Evolutionary conservation across 169 alveolate genomes (phyloP).

Genomic region (Plasmodium fragile): DNA sequence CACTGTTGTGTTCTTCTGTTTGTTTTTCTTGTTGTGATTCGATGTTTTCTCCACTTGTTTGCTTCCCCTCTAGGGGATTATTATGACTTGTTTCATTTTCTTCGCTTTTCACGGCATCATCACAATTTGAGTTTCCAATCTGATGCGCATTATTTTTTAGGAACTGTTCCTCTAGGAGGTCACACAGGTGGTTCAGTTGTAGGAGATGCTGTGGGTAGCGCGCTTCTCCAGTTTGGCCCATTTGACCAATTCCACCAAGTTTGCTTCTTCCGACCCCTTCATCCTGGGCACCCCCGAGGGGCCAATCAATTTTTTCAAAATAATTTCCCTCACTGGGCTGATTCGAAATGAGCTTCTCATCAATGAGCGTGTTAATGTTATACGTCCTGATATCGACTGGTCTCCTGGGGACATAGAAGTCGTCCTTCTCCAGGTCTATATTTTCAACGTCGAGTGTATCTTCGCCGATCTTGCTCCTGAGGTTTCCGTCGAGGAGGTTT

Average conservation of each 20-base stretch:
- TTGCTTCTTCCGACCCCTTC: not conserved
- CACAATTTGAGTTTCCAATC: not conserved
- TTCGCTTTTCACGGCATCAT: not conserved
- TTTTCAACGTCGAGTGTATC: conserved; percentile 68
- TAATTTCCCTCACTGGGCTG: not conserved
- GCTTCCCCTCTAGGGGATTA: not conserved
- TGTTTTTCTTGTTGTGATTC: not conserved
- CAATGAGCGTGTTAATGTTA: conserved; percentile 27
- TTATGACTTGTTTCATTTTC: not conserved
- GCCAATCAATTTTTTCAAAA: not conserved
- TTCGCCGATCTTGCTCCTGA: conserved; percentile 35
- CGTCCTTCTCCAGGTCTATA: conserved; percentile 54
- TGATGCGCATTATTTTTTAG: conserved; percentile 31
- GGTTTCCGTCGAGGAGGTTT: conserved; percentile 24
- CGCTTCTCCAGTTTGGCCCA: not conserved
- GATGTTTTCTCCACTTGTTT: not conserved
- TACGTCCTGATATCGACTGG: conserved; percentile 50
- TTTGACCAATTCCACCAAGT: not conserved
- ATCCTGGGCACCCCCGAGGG: not conserved
- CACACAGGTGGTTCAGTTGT: not conserved
- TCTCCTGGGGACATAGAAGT: conserved; percentile 39
- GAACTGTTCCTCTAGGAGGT: conserved; percentile 52
- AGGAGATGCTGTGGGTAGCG: not conserved
- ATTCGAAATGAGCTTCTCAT: conserved; percentile 12
- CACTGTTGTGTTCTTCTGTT: not conserved